Base-by-base conservation (phyloP, 495 filamentous ascomycete species). In the Aspergillus baeticus region DNA sequence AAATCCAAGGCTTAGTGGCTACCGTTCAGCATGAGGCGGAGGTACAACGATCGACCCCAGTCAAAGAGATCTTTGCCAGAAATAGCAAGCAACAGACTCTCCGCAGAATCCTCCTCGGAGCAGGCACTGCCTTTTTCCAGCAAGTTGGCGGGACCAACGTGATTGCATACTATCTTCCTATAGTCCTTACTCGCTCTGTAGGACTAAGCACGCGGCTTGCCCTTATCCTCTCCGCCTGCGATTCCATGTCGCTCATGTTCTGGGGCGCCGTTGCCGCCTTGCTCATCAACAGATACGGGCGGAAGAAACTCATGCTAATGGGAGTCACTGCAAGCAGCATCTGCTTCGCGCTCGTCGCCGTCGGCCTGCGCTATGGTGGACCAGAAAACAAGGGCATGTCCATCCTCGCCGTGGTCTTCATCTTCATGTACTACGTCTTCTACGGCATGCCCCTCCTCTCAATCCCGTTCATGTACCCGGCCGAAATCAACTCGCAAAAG, bases 401-500 rank as follows among this genome's bases (percentile, higher is more conserved):
- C 26, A 8, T 29, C 26, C 26, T 29, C 1, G 57, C 56, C 1
- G 63, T 66, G 13, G 57, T 50, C 10, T 67, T 71, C 21, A 65
- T 71, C 14, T 73, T 71, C 44, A 33, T 64, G 15, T 73, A 65
- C 54, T 60, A 64, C 48, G 20, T 60, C 36, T 59, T 64, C 44
- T 68, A 57, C 45, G 53, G 48, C 20, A 36, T 64, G 36, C 50
- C 50, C 29, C 54, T 61, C 15, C 51, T 67, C 13, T 46, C 59
- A 1, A 66, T 72, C 11, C 68, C 69, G 3, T 72, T 43, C 44
- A 57, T 72, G 14, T 72, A 71, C 46, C 68, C 68, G 1, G 51
- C 71, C 0, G 69, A 74, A 48, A 65, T 72, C 64, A 72, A 63
- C 51, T 60, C 66, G 7, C 57, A 58, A 18, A 18, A 41, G 15